Base-by-base conservation (phyloP, 2,329 filamentous ascomycete genomes). In the Aspergillus vadensis region DNA sequence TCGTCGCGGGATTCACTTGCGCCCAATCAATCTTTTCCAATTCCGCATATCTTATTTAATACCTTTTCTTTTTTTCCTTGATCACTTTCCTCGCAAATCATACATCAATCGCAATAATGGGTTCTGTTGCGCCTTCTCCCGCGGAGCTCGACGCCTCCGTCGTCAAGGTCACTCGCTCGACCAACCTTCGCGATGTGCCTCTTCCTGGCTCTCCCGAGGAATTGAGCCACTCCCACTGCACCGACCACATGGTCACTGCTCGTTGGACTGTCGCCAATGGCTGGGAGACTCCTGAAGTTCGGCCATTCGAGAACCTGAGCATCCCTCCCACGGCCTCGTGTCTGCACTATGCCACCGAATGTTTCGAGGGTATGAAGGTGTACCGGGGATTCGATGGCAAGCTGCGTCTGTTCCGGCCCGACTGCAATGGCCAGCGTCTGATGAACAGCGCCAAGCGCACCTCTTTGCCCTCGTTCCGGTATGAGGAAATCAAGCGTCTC, bases 291-390 rank as follows among this genome's bases (percentile, higher is more conserved):
- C 92, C 92, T 1, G 83, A 89, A 68, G 83, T 96, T 60, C 85
- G 86, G 74, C 90, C 91, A 25, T 95, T 91, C 76, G 90, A 90
- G 0, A 89, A 91, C 10, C 80, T 96, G 56, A 83, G 83, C 64
- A 86, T 96, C 70, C 89, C 91, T 80, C 92, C 92, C 38, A 93
- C 89, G 4, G 91, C 91, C 14, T 91, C 88, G 3, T 87, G 88
- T 63, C 84, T 96, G 62, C 92, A 96, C 82, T 96, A 96, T 78
- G 92, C 91, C 10, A 96, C 91, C 51, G 90, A 94, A 77, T 96
- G 92, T 77, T 96, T 96, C 79, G 92, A 96, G 79, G 92, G 92
- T 12, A 83, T 88, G 80, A 96, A 96, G 78, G 86, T 86, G 49
- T 86, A 86, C 74, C 88, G 86, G 72, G 79, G 87, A 74, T 77